Conservation (phyloP, 345 rosid genomes). For the Hibiscus trionum region DNA sequence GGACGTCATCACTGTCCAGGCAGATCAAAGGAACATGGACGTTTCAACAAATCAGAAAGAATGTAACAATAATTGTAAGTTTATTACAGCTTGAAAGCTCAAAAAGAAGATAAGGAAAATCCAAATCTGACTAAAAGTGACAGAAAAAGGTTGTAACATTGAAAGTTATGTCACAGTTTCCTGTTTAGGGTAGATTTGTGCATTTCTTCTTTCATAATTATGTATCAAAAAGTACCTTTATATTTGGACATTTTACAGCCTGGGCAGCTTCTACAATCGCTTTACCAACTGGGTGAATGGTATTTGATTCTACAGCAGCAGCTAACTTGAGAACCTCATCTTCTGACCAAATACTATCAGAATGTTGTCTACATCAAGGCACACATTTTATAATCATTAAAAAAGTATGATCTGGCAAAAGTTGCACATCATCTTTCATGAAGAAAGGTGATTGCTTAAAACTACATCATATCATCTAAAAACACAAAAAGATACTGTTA, state of each 20-base stretch:
- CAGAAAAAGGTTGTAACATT: neutral
- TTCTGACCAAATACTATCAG: constrained; percentile 41
- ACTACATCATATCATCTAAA: neutral
- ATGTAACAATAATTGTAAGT: neutral
- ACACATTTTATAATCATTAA: constrained; percentile 6
- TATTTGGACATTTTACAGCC: constrained; percentile 33
- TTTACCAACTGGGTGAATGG: constrained; percentile 90
- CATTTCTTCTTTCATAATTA: neutral
- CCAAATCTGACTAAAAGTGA: neutral
- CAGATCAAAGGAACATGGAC: neutral
- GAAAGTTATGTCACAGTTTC: neutral
- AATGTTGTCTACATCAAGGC: constrained; percentile 41
- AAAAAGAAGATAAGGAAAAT: neutral
- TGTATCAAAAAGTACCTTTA: constrained; percentile 39
- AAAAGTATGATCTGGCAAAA: neutral
- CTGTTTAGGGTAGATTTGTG: neutral
- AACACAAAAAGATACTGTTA: neutral
- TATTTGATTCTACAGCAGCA: constrained; percentile 88
- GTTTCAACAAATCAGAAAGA: neutral
- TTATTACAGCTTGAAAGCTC: neutral
- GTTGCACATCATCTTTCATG: neutral
- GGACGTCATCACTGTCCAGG: neutral
- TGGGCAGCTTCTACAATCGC: constrained; percentile 83
- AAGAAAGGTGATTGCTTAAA: neutral
- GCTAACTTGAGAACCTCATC: constrained; percentile 73